Conservation (phyloP, 2,329 filamentous ascomycete genomes). For the Apiospora rasikravindrae region DNA sequence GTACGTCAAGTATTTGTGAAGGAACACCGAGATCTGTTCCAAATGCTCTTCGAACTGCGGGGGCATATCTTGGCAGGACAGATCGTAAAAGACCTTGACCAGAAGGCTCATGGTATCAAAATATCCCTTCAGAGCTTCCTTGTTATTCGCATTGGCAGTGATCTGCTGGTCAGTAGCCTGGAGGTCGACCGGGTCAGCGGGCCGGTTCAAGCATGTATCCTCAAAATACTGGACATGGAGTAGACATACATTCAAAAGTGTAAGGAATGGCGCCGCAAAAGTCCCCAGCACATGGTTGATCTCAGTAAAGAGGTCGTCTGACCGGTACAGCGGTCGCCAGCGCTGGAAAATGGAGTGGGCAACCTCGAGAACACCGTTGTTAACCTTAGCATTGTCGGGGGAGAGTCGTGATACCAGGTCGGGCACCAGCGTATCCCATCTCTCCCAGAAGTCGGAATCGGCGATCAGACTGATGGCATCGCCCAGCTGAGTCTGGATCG, state of each 20-base stretch:
- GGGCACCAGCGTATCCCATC: conserved; percentile 95
- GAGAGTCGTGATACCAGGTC: conserved; percentile 90
- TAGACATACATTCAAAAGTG: conserved; percentile 70
- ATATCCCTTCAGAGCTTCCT: conserved; percentile 74
- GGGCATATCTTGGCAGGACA: conserved; percentile 96
- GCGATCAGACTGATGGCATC: conserved; percentile 97
- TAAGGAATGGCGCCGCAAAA: conserved; percentile 84
- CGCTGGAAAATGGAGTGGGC: conserved; percentile 97
- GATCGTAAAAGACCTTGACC: conserved; percentile 91
- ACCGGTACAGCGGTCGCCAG: conserved; percentile 93
- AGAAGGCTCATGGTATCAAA: conserved; percentile 87
- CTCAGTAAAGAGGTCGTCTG: conserved; percentile 90
- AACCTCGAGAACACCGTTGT: conserved; percentile 93
- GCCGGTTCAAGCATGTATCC: not conserved
- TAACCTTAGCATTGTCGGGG: conserved; percentile 79
- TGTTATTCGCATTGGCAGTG: conserved; percentile 76
- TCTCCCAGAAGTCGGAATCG: conserved; percentile 95
- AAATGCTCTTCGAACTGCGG: conserved; percentile 94
- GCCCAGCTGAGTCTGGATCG: conserved; percentile 90
- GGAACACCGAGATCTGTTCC: conserved; percentile 72
- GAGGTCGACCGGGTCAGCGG: not conserved
- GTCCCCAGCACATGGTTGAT: conserved; percentile 93
- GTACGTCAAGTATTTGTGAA: conserved; percentile 94
- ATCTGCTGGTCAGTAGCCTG: conserved; percentile 74
- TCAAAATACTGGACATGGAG: not conserved